phyloP scores from a whole-genome alignment of 306 rosid species.

The Acacia confusa region DNA sequence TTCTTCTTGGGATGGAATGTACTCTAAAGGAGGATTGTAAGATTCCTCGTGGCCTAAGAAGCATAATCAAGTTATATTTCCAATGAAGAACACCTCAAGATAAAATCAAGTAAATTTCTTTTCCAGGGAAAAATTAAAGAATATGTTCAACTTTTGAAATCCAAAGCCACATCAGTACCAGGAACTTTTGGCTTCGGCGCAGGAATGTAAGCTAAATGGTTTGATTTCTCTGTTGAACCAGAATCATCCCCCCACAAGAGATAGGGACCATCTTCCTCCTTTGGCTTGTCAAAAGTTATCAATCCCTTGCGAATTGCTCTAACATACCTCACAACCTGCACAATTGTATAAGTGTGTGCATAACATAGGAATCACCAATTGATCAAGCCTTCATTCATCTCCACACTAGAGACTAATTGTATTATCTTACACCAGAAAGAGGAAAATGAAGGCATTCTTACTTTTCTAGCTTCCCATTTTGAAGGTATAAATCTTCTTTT shows the following conservation, averaged over 20 bases:
- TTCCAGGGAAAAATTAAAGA: not conserved
- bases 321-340: constrained; percentile 73
- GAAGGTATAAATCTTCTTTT: constrained; percentile 96
- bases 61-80: constrained; percentile 3
- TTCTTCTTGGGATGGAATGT: constrained; percentile 95
- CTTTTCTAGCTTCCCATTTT: constrained; percentile 89
- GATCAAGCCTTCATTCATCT: constrained; percentile 3
- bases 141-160: constrained; percentile 8
- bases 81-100: constrained; percentile 1
- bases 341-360: constrained; percentile 27
- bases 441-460: constrained; percentile 24
- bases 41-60: constrained; percentile 88
- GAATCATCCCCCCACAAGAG: constrained; percentile 91
- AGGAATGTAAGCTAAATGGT: constrained; percentile 82
- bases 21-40: constrained; percentile 89
- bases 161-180: constrained; percentile 47
- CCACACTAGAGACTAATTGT: constrained; percentile 16
- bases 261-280: constrained; percentile 69
- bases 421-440: constrained; percentile 10
- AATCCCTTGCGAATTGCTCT: constrained; percentile 83
- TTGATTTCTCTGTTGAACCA: constrained; percentile 55
- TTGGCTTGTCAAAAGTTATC: constrained; percentile 72
- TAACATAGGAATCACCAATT: constrained; percentile 28
- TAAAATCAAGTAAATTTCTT: not conserved
- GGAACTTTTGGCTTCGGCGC: constrained; percentile 89